These are phyloP conservation scores for Fusarium lyarnte DNA, from an alignment of 2,329 filamentous ascomycete species.

Conservation along the genomic window DNA sequence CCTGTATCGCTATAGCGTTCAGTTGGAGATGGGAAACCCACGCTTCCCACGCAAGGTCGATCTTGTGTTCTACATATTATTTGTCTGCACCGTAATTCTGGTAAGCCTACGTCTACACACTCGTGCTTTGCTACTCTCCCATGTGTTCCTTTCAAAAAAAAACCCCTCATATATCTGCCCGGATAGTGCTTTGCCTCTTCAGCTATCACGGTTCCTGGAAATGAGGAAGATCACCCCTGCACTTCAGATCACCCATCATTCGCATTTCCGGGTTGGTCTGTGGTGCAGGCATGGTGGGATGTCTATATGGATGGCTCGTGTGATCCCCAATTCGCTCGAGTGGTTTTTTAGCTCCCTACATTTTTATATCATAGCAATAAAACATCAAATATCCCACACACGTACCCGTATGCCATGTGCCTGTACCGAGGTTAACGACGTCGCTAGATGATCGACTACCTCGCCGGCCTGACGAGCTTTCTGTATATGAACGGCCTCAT, in stretches of 20 bases:
- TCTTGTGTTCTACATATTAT: conserved; percentile 81
- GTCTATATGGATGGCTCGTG: conserved; percentile 74
- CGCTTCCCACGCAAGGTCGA: conserved; percentile 81
- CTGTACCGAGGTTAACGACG: conserved; percentile 37
- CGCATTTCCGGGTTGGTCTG: conserved; percentile 71
- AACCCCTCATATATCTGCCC: conserved; percentile 77
- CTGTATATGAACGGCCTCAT: conserved; percentile 73
- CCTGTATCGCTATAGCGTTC: conserved; percentile 79
- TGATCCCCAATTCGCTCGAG: conserved; percentile 67
- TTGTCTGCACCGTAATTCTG: conserved; percentile 75
- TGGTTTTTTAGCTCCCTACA: conserved; percentile 72
- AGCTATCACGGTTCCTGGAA: conserved; percentile 87
- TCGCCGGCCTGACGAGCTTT: conserved; percentile 45
- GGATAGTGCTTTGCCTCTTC: conserved; percentile 72
- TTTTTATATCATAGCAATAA: conserved; percentile 47
- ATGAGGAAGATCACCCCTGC: conserved; percentile 82
- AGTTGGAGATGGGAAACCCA: conserved; percentile 75
- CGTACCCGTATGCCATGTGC: conserved; percentile 9
- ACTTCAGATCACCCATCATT: conserved; percentile 70
- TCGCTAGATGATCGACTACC: conserved; percentile 47
- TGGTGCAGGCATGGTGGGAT: conserved; percentile 81
- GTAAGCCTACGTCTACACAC: conserved; percentile 67
- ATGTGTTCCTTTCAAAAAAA: conserved; percentile 24
- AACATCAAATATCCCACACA: conserved; percentile 27
- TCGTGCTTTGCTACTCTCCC: conserved; percentile 32